Base-by-base conservation (phyloP, 495 filamentous ascomycete species). In the Aspergillus hancockii region DNA sequence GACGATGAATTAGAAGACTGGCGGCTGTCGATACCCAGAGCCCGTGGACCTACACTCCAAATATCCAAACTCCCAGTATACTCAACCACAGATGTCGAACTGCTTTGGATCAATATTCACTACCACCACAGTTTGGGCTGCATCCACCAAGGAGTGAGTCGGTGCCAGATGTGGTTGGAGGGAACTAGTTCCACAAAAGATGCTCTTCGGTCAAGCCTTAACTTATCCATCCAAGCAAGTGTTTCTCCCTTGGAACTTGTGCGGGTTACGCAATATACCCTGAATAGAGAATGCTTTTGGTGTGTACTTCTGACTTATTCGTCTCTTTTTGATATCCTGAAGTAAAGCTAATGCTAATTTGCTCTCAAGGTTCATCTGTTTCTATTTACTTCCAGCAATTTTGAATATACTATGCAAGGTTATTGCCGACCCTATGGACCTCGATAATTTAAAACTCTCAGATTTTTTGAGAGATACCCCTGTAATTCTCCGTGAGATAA, bases 81-180 rank as follows among this genome's bases (percentile, higher is more conserved):
- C 22, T 52, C 23, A 14, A 23, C 5, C 4, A 2, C 23, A 13
- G 49, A 52, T 19, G 14, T 52, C n/a, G 49, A 32, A 18, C 23
- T 52, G 8, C 49, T 52, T 16, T 18, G 21, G 12, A 12, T 52
- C 2, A 23, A 52, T 19, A 23, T 52, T 3, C 21, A 32, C n/a
- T 52, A 30, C 18, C 49, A 52, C 28, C 21, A 52, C 49, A 12
- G 6, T 21, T 19, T 52, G 18, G 49, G 49, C 4, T 52, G 49
- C 16, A 52, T 52, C 49, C 49, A 52, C 49, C 49, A 52, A n/a
- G 49, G 6, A 7, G 49, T 52, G 23, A 52, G 28, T 52, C 49
- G 49, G 3, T 52, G 49, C 23, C 49, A 32, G 13, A 3, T 21
- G 3, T 32, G 49, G 25, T 28, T 28, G 25, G 25, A 28, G 25